Evolutionary conservation across 192 early-diverging fungal species (phyloP).

Genomic region (Backusella psychrophila): DNA sequence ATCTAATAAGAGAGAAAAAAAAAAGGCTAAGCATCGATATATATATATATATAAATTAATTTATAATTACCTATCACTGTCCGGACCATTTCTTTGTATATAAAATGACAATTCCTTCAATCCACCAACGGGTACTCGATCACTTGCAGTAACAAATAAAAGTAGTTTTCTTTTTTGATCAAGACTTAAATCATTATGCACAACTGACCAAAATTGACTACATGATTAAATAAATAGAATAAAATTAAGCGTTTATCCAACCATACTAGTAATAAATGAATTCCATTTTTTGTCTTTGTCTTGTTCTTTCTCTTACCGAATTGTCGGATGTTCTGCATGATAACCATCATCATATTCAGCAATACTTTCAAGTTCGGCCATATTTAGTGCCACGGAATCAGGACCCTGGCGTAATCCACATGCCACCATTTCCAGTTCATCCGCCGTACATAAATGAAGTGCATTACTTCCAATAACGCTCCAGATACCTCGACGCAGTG

Average conservation of each 20-base stretch:
- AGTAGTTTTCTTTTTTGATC: slow-evolving; percentile 72
- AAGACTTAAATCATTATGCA: slow-evolving; percentile 54
- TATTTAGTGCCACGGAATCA: slow-evolving; percentile 53
- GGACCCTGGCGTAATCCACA: slow-evolving; percentile 50
- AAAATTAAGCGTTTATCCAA: not conserved
- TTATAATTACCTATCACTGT: slow-evolving; percentile 58
- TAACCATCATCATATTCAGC: slow-evolving; percentile 92
- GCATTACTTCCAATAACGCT: slow-evolving; percentile 47
- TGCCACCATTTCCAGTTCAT: slow-evolving; percentile 74
- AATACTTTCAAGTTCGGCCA: slow-evolving; percentile 64
- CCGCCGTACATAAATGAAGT: slow-evolving; percentile 34
- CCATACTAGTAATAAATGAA: not conserved
- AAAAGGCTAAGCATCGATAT: not conserved
- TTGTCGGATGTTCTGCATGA: slow-evolving; percentile 56
- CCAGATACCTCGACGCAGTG: slow-evolving; percentile 75
- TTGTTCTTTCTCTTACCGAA: slow-evolving; percentile 38
- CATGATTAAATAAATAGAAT: not conserved
- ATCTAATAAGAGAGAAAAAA: slow-evolving; percentile 10
- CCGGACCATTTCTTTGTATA: slow-evolving; percentile 91
- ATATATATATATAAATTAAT: not conserved
- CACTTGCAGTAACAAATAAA: slow-evolving; percentile 87
- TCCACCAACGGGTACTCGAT: slow-evolving; percentile 83
- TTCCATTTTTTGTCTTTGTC: not conserved
- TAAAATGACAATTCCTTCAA: slow-evolving; percentile 82
- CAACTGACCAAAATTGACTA: slow-evolving; percentile 80